Base-by-base conservation (phyloP, 768 basidiomycete genomes). In the Lenzites betulinus region DNA sequence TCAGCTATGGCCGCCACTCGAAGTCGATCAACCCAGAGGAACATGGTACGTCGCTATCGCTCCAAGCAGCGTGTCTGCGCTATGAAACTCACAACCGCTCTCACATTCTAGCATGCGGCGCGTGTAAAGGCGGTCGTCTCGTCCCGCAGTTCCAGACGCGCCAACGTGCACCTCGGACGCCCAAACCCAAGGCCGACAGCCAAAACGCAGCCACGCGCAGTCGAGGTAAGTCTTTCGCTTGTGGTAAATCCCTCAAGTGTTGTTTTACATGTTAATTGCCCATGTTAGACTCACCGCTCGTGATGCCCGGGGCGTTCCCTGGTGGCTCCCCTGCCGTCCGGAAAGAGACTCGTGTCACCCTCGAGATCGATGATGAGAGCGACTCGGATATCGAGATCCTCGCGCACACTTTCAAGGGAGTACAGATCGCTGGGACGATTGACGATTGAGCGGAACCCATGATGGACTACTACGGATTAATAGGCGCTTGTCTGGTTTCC, bases 21-120 rank as follows among this genome's bases (percentile, higher is more conserved):
- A 91, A 87, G 60, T 90, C 89, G 20, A 90, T 90, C 64, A 77
- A 79, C 15, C 80, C 86, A 15, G 81, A 85, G 33, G 81, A 86
- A 76, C 84, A 83, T 55, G 77, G 89, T 88, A 63, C 62, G 85
- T 78, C 18, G 8, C 50, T 26, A 23, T 20, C 23, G n/a, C 9
- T 18, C 8, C 26, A 13, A 12, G 3, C 15, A 42, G 30, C 11
- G 4, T 49, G 49, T 20, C 20, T 16, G 22, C 26, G 1, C n/a
- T 11, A 3, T 6, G 23, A n/a, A n/a, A n/a, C 46, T 39, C 25
- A 53, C 25, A 15, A 15, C 20, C 23, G 1, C 26, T 22, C 30
- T 11, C 11, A 11, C 30, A 25, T 25, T 3, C 23, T 54, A 91
- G 90, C 84, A 2, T 92, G 90, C 63, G 87, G 87, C 16, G 79